A percentile compares a stretch with the other conserved stretches of the same genome.
Evolutionary conservation across 176 grass and related monocot genomes (phyloP).

Genomic region (Musa schizocarpa): DNA sequence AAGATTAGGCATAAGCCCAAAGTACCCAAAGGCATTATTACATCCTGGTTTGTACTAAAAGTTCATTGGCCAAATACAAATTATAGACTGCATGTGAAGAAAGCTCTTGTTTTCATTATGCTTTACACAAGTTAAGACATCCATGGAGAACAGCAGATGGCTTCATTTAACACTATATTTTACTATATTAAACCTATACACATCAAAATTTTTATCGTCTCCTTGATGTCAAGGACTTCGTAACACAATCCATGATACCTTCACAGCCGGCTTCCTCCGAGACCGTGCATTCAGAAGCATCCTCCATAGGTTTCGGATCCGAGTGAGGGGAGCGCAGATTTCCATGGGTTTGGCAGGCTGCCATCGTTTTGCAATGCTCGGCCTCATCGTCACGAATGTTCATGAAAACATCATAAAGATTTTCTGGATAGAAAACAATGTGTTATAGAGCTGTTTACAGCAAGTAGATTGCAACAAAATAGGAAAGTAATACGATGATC

Average conservation of each 20-base stretch:
- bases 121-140: not conserved
- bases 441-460: not conserved
- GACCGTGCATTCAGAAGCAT: conserved; percentile 12
- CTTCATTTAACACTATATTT: not conserved
- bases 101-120: not conserved
- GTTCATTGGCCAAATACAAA: not conserved
- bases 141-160: not conserved
- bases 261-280: conserved; percentile 34
- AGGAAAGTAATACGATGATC: not conserved
- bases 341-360: conserved; percentile 71
- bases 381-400: conserved; percentile 78
- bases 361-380: conserved; percentile 94
- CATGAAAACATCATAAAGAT: conserved; percentile 78
- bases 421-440: conserved; percentile 35
- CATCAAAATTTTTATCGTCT: not conserved
- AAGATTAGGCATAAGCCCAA: too few relatives aligned
- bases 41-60: too few relatives aligned
- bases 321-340: conserved; percentile 75
- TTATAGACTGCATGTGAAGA: not conserved
- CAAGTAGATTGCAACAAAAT: not conserved
- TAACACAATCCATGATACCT: conserved; percentile 32
- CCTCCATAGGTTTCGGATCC: conserved; percentile 16
- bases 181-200: not conserved
- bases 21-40: too few relatives aligned
- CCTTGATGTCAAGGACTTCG: conserved; percentile 26